Conservation (phyloP, 495 filamentous ascomycete genomes). For the Ascodesmis nigricans region DNA sequence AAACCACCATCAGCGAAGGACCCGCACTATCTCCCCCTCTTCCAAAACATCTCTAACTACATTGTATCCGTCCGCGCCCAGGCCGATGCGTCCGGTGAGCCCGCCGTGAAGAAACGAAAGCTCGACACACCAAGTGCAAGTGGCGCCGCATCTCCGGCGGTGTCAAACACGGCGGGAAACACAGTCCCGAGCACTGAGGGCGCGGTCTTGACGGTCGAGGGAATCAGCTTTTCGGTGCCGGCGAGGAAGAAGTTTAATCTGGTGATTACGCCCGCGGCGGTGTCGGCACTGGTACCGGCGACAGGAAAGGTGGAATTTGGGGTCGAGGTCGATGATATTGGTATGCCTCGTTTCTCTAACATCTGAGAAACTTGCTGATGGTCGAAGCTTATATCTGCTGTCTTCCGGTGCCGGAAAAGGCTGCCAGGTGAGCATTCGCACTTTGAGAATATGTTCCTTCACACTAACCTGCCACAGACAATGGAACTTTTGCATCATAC, state of each 20-base stretch:
- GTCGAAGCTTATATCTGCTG: conserved; percentile 46
- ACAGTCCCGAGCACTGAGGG: conserved; percentile 4
- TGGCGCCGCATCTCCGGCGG: conserved; percentile 12
- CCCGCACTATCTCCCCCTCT: conserved; percentile 13
- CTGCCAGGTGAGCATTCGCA: conserved; percentile 1
- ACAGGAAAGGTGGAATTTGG: conserved; percentile 46
- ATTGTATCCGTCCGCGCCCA: conserved; percentile 10
- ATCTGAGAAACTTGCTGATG: conserved; percentile 12
- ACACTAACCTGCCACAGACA: conserved; percentile 39
- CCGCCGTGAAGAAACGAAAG: conserved; percentile 18
- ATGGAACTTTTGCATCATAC: conserved; percentile 74
- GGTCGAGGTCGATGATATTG: conserved; percentile 48
- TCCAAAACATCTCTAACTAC: conserved; percentile 17
- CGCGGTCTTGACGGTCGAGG: conserved; percentile 15
- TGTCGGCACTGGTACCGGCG: conserved; percentile 45
- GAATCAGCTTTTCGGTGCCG: conserved; percentile 32
- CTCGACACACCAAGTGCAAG: conserved; percentile 8
- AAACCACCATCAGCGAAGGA: conserved; percentile 11
- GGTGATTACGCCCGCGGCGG: conserved; percentile 40
- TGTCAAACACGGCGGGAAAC: neutral
- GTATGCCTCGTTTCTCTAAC: conserved; percentile 28
- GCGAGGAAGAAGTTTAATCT: conserved; percentile 81
- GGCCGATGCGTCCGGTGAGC: conserved; percentile 6
- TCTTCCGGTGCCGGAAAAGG: conserved; percentile 78
- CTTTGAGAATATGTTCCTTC: neutral